These are phyloP conservation scores for Linderniella brevidens DNA, from an alignment of 257 asterid genomes.

Conservation along the genomic window DNA sequence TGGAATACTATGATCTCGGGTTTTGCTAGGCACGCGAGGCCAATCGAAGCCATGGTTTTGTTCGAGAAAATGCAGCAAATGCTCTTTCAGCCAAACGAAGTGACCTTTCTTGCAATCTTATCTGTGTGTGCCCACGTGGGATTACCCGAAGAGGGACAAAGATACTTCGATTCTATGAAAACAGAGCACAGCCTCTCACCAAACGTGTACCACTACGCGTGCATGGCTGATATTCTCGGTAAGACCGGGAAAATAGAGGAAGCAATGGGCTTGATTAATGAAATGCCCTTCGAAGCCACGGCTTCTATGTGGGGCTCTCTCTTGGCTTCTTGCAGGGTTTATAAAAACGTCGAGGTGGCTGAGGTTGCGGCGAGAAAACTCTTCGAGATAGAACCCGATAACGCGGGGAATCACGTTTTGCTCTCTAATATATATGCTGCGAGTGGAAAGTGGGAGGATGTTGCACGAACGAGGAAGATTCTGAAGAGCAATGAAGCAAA, in stretches of 20 bases:
- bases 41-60: conserved; percentile 59
- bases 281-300: conserved; percentile 71
- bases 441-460: conserved; percentile 57
- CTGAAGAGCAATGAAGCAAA: conserved; percentile 49
- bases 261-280: conserved; percentile 52
- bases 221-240: conserved; percentile 86
- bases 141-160: conserved; percentile 49
- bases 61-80: conserved; percentile 84
- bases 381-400: conserved; percentile 67
- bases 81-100: conserved; percentile 36
- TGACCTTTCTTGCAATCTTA: conserved; percentile 52
- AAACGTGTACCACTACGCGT: conserved; percentile 50
- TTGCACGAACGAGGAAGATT: conserved; percentile 56
- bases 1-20: conserved; percentile 87
- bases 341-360: conserved; percentile 54
- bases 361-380: conserved; percentile 58
- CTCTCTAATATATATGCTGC: conserved; percentile 79
- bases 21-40: conserved; percentile 52
- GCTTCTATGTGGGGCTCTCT: conserved; percentile 92
- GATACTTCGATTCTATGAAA: conserved; percentile 53
- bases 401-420: conserved; percentile 78
- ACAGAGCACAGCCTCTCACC: conserved; percentile 43
- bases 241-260: conserved; percentile 48
- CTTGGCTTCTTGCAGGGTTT: conserved; percentile 62
- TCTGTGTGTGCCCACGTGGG: conserved; percentile 91